These are phyloP conservation scores for Maudiozyma saulgeensis DNA, from an alignment of 805 yeast genomes.

Conservation along the genomic window DNA sequence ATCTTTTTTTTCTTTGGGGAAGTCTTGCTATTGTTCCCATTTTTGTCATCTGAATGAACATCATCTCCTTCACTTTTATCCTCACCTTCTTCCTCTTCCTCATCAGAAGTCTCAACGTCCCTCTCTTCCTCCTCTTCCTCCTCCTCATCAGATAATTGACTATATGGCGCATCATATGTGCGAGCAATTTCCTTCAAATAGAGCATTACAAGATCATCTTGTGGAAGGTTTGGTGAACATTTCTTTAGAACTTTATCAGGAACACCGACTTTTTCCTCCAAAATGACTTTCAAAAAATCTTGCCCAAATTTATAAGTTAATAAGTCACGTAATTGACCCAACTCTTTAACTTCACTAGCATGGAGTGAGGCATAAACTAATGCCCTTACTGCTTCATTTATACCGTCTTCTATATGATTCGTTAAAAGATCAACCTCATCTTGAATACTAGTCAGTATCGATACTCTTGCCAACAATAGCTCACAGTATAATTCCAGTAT, in stretches of 20 bases:
- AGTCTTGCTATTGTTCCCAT: background rate
- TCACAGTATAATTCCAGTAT: conserved; percentile 76
- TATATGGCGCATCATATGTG: conserved; percentile 68
- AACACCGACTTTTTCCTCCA: conserved; percentile 33
- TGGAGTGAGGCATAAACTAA: conserved; percentile 60
- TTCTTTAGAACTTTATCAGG: conserved; percentile 60
- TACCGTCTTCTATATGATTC: conserved; percentile 33
- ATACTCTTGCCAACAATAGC: conserved; percentile 62
- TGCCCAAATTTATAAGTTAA: conserved; percentile 54
- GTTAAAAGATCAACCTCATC: conserved; percentile 27
- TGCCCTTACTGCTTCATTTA: conserved; percentile 66
- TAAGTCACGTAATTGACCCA: conserved; percentile 50
- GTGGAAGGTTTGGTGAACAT: conserved; percentile 61
- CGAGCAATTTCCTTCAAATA: conserved; percentile 74
- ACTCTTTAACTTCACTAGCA: conserved; percentile 63
- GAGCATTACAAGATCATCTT: conserved; percentile 50
- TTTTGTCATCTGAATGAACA: background rate
- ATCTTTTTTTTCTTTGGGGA: background rate
- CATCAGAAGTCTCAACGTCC: conserved; percentile 1
- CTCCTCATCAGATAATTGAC: conserved; percentile 35
- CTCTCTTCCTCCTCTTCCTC: conserved; percentile 7
- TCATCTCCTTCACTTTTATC: conserved; percentile 7
- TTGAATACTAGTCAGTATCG: conserved; percentile 41
- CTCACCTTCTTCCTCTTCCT: background rate
- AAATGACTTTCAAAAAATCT: conserved; percentile 44